phyloP scores from a whole-genome alignment of 2,329 filamentous ascomycete genomes.

The Colletotrichum musicola region DNA sequence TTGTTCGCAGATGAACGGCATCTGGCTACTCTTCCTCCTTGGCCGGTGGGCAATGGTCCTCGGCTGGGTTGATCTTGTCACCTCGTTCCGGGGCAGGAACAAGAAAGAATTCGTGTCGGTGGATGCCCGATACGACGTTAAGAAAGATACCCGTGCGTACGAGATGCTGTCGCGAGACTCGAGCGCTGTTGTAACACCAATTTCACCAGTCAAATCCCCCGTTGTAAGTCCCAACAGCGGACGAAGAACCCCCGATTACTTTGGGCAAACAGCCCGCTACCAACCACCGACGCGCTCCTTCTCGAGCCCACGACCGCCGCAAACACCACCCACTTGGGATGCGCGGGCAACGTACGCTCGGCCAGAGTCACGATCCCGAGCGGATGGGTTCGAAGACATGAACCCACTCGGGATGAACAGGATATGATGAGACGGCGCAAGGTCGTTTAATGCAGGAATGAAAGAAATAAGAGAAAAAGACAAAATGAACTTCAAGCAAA shows the following conservation, averaged over 20 bases:
- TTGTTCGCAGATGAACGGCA: conserved; percentile 75
- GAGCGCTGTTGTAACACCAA: conserved; percentile 66
- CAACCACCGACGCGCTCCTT: conserved; percentile 67
- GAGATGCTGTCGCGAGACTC: conserved; percentile 80
- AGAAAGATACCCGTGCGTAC: conserved; percentile 77
- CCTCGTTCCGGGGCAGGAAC: conserved; percentile 59
- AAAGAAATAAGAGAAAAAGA: conserved; percentile 14
- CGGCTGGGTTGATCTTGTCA: conserved; percentile 81
- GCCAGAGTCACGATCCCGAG: conserved; percentile 42
- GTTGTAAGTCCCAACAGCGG: conserved; percentile 48
- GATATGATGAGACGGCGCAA: conserved; percentile 52
- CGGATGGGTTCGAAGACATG: conserved; percentile 54
- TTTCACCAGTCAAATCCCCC: conserved; percentile 54
- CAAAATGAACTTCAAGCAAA: not conserved
- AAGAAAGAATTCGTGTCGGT: conserved; percentile 90
- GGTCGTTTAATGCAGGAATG: conserved; percentile 8
- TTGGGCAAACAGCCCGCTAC: conserved; percentile 66
- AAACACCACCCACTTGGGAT: conserved; percentile 56
- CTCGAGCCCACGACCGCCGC: conserved; percentile 66
- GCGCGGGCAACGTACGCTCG: conserved; percentile 55
- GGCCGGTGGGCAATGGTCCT: conserved; percentile 86
- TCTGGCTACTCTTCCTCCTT: conserved; percentile 87
- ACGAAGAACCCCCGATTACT: conserved; percentile 67
- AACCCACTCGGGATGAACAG: conserved; percentile 70
- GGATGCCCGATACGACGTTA: conserved; percentile 76